Evolutionary conservation across 257 asterid genomes (phyloP).

Genomic region (Solanum megistacrolobum): DNA sequence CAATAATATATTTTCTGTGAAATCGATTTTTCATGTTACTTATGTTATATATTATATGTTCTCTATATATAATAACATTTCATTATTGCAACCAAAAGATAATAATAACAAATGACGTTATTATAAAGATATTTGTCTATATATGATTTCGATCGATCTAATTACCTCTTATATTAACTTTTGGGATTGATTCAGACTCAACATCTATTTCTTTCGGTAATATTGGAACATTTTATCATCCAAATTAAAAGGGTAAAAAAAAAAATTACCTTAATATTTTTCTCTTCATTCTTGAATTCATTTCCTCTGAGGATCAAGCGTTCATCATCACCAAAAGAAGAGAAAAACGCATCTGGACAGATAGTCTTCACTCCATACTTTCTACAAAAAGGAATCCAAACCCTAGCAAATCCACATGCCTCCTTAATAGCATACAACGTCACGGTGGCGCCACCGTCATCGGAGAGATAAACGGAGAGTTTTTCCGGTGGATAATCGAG

Average conservation of each 20-base stretch:
- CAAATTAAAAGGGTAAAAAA: not conserved
- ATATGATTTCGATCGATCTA: not conserved
- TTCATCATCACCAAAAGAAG: constrained; percentile 41
- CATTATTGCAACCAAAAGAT: not conserved
- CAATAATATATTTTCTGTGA: not conserved
- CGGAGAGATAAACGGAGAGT: constrained; percentile 67
- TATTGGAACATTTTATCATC: not conserved
- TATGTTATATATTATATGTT: not conserved
- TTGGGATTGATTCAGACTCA: not conserved
- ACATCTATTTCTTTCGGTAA: not conserved
- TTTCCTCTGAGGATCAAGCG: constrained; percentile 27
- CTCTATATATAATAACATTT: not conserved
- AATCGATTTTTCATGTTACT: not conserved
- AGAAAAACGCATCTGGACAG: constrained; percentile 65
- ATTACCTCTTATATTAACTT: not conserved
- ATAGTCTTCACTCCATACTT: constrained; percentile 49
- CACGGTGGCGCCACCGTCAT: constrained; percentile 69
- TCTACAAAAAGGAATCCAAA: constrained; percentile 62
- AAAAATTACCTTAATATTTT: constrained; percentile 35
- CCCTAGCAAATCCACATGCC: constrained; percentile 42
- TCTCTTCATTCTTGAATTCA: constrained; percentile 37
- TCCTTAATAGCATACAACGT: constrained; percentile 58
- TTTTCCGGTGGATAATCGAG: constrained; percentile 62
- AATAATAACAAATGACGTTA: not conserved
- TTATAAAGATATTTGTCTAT: not conserved